Evolutionary conservation across 208 protist species (phyloP), one percentile per base, ranked within the genome.

Genomic region (Endotrypanum monterogeii): DNA sequence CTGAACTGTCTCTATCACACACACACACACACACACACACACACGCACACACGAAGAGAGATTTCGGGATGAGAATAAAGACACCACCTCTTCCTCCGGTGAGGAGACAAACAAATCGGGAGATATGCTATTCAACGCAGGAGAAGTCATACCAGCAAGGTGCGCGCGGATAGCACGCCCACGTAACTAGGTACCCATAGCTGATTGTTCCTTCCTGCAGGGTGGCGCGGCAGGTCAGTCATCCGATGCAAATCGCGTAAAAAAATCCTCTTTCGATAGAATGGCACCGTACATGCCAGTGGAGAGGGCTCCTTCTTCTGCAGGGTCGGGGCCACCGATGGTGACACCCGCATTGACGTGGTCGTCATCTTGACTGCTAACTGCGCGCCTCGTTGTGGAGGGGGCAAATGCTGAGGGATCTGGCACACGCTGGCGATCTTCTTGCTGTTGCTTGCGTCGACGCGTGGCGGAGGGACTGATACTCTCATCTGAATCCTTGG

Each of bases 351-450:
- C 12, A 12, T 41, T 35, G 30, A 18, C 62, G 28, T n/a, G n/a
- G n/a, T 3, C 57, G 44, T 69, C 39, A 28, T n/a, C 41, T 23
- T 54, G 35, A 14, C 18, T 12, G 67, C 16, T 32, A 25, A 62
- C 58, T 18, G 48, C 62, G 30, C 69, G 67, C 37, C 70, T 63
- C n/a, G 65, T 72, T 2, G 63, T 56, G 16, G 76, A 81, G 37
- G 76, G 71, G 44, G 76, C 71, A n/a, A 81, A 76, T n/a, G 76
- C 65, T 6, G 70, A 48, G 28, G 76, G 70, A 6, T 66, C 37
- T 3, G 66, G 71, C 46, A 81, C 57, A 11, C 71, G 63, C 50
- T 67, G 69, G 0, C 56, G 67, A 20, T 51, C 74, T 39, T 70
- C 74, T 23, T 58, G 35, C 55, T 78, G 56, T 58, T 75, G 68